phyloP scores from a whole-genome alignment of 163 green algal genomes.

The Chloroidium sp. region DNA sequence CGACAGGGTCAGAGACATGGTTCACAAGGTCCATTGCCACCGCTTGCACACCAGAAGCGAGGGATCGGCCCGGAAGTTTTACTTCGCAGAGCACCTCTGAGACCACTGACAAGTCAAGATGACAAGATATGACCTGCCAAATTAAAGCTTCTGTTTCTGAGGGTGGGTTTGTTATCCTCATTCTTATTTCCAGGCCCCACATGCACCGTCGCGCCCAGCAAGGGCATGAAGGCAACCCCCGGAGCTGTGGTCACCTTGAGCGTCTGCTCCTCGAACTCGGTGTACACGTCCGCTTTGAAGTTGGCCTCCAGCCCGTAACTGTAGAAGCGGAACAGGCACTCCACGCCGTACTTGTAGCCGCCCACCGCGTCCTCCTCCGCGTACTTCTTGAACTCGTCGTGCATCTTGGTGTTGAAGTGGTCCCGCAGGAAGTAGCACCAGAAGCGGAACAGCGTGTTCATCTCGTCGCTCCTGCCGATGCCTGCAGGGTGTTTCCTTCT shows the following conservation, averaged over 20 bases:
- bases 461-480: constrained; percentile 69
- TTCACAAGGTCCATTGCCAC: too few species aligned
- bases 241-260: constrained; percentile 35
- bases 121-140: too few species aligned
- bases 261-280: constrained; percentile 86
- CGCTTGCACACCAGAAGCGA: too few species aligned
- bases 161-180: too few species aligned
- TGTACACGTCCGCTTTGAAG: constrained; percentile 73
- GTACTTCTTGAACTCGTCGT: constrained; percentile 76
- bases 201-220: background rate
- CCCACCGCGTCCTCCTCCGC: constrained; percentile 49
- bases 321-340: constrained; percentile 96
- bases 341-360: constrained; percentile 85
- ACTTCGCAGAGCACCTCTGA: too few species aligned
- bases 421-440: constrained; percentile 94
- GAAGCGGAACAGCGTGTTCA: constrained; percentile 97
- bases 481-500: constrained; percentile 3
- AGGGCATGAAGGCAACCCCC: background rate
- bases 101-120: too few species aligned
- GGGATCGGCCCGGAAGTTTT: too few species aligned
- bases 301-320: constrained; percentile 85
- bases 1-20: too few species aligned
- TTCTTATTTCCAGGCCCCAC: too few species aligned
- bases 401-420: constrained; percentile 87
- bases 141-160: too few species aligned